These are phyloP conservation scores for rapeseed (Brassica napus) DNA, from an alignment of 345 rosid genomes.

Conservation along the genomic window DNA sequence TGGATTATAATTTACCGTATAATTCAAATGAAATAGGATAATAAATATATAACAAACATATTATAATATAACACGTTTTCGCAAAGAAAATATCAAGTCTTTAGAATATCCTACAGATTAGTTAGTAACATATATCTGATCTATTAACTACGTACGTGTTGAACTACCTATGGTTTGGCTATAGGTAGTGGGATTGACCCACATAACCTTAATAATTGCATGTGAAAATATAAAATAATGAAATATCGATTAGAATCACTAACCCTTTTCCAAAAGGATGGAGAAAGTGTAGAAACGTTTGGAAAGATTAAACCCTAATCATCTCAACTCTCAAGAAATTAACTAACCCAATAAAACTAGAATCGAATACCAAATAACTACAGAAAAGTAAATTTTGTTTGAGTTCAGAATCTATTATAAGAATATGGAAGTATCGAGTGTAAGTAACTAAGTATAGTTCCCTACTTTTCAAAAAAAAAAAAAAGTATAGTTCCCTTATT, in stretches of 20 bases:
- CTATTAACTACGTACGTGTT: conserved; percentile 34
- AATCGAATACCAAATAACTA: conserved; percentile 13
- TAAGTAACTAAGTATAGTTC: not conserved
- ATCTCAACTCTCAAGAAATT: not conserved
- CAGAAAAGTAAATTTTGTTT: not conserved
- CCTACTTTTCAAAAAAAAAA: not conserved
- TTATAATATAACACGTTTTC: not conserved
- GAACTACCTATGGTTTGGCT: conserved; percentile 14
- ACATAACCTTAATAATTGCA: conserved; percentile 33
- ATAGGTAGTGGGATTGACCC: conserved; percentile 27
- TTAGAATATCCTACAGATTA: not conserved
- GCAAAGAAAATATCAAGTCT: not conserved
- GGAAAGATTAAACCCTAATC: conserved; percentile 17
- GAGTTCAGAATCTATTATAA: not conserved
- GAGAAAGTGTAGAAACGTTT: conserved; percentile 5
- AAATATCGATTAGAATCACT: conserved; percentile 23
- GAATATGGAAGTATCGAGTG: not conserved
- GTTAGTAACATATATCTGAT: conserved; percentile 11
- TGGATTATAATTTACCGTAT: not conserved
- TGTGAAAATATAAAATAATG: not conserved
- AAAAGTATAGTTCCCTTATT: not conserved
- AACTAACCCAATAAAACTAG: conserved; percentile 1
- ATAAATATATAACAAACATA: not conserved
- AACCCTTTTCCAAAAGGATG: conserved; percentile 28
- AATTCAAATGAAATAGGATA: not conserved